These are phyloP conservation scores for Waitea zeae DNA, from an alignment of 1,284 basidiomycete species.

Conservation along the genomic window DNA sequence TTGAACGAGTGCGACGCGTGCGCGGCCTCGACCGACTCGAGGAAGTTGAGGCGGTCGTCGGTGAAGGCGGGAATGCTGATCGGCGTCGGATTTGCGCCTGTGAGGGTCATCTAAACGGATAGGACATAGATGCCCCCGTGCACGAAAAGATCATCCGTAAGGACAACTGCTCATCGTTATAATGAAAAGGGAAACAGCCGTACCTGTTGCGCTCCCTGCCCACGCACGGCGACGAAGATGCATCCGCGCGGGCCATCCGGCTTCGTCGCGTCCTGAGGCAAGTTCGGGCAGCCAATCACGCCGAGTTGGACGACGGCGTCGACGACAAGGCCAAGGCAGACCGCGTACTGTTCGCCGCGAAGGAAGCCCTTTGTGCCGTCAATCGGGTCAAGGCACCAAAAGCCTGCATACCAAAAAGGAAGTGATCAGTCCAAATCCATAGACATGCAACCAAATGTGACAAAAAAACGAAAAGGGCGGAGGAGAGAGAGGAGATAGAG, in stretches of 20 bases:
- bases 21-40: conserved; percentile 88
- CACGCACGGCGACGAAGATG: conserved; percentile 71
- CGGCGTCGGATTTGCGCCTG: conserved; percentile 22
- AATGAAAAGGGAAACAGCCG: conserved; percentile 7
- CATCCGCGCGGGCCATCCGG: conserved; percentile 54
- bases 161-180: not conserved
- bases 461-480: no score
- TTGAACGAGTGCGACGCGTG: conserved; percentile 85
- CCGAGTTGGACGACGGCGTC: conserved; percentile 77
- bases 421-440: not conserved
- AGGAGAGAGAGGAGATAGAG: not conserved
- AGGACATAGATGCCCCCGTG: conserved; percentile 6
- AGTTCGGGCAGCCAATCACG: conserved; percentile 91
- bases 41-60: conserved; percentile 43
- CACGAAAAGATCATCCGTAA: conserved; percentile 6
- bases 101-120: conserved; percentile 20
- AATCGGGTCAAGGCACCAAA: conserved; percentile 88
- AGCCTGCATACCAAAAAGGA: no score
- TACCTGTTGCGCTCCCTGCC: conserved; percentile 70
- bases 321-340: conserved; percentile 84
- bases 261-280: conserved; percentile 44
- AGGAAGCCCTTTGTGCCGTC: conserved; percentile 94
- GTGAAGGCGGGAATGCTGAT: conserved; percentile 28
- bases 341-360: conserved; percentile 92
- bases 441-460: no score